These are phyloP conservation scores for Hygrophila difformis DNA, from an alignment of 257 asterid genomes.

Conservation along the genomic window DNA sequence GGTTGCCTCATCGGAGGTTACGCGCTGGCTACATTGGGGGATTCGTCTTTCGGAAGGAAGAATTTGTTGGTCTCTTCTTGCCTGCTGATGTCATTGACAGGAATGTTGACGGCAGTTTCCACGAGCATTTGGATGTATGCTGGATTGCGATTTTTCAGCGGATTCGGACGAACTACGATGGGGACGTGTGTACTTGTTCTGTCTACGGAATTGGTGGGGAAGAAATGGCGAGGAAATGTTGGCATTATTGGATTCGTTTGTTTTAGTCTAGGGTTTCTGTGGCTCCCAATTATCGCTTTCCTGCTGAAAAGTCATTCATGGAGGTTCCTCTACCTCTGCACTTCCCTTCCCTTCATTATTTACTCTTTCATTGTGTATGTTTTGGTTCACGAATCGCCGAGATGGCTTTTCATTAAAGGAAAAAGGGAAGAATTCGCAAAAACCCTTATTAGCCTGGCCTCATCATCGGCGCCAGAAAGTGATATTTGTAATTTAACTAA, in stretches of 20 bases:
- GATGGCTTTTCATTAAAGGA: constrained; percentile 67
- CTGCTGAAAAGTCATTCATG: constrained; percentile 32
- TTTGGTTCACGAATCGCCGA: constrained; percentile 50
- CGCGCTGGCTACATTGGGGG: constrained; percentile 50
- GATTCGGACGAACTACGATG: constrained; percentile 12
- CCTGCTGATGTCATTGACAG: constrained; percentile 41
- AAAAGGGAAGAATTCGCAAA: constrained; percentile 34
- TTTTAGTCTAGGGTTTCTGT: constrained; percentile 52
- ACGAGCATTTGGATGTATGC: constrained; percentile 39
- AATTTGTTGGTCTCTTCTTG: constrained; percentile 31
- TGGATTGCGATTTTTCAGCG: neutral
- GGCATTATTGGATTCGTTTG: constrained; percentile 47
- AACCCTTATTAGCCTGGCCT: constrained; percentile 35
- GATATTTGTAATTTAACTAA: too few species aligned
- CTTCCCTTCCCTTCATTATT: constrained; percentile 29
- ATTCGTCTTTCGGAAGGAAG: constrained; percentile 56
- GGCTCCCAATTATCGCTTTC: constrained; percentile 44
- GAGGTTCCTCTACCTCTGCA: constrained; percentile 49
- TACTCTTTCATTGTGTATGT: constrained; percentile 24
- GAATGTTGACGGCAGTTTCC: constrained; percentile 26
- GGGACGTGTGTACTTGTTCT: constrained; percentile 58
- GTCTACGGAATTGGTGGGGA: constrained; percentile 56
- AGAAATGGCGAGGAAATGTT: constrained; percentile 42
- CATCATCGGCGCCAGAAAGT: neutral
- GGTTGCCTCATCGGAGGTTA: constrained; percentile 64